Percentiles rank a stretch among this genome's conserved stretches.
These are phyloP conservation scores for Dorcoceras hygrometricum DNA, from an alignment of 257 asterid genomes.

Conservation along the genomic window DNA sequence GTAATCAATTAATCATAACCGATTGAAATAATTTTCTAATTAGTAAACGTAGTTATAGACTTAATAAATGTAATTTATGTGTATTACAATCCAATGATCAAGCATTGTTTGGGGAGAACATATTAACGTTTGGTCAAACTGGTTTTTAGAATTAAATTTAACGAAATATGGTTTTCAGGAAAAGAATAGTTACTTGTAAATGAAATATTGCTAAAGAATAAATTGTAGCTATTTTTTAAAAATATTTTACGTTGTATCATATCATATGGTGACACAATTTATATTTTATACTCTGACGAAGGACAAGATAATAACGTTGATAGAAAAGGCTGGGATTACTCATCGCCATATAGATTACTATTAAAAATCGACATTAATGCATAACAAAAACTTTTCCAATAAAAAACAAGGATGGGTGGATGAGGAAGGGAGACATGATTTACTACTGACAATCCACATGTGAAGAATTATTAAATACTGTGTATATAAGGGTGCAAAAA, in stretches of 20 bases:
- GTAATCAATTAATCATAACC: no score
- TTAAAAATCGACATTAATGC: neutral
- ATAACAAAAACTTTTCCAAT: neutral
- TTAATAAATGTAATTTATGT: no score
- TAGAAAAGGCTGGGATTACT: neutral
- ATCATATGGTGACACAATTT: neutral
- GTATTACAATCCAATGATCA: no score
- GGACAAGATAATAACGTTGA: neutral
- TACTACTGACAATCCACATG: constrained; percentile 48
- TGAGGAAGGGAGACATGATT: constrained; percentile 37
- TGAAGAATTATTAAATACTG: constrained; percentile 31
- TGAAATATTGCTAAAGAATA: neutral
- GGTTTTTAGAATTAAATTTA: no score
- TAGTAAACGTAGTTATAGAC: no score
- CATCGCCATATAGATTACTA: neutral
- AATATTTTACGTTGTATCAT: no score
- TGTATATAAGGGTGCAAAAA: constrained; percentile 28
- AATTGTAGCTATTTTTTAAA: no score
- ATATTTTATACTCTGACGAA: neutral
- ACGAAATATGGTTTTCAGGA: neutral
- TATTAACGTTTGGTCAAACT: no score
- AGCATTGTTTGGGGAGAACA: no score
- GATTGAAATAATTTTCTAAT: no score
- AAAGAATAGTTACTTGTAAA: neutral
- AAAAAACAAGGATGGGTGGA: constrained; percentile 30